phyloP scores from a whole-genome alignment of 805 yeast species.

The Millerozyma miso region DNA sequence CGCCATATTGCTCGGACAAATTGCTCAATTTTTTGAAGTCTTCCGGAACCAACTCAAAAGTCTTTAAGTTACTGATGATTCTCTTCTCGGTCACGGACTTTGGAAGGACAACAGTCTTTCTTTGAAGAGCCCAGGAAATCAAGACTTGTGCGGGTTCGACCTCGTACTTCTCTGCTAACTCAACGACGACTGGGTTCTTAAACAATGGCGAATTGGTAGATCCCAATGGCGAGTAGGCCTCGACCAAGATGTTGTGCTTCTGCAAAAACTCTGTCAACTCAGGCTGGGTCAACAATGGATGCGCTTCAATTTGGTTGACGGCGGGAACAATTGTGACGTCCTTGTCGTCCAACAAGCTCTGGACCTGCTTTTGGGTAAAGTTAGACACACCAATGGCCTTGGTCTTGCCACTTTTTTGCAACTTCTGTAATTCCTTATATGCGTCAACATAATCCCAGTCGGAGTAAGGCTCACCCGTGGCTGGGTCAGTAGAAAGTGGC shows the following conservation, averaged over 20 bases:
- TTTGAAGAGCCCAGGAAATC: slow-evolving; percentile 37
- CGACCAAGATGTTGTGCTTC: slow-evolving; percentile 29
- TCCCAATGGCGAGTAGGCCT: slow-evolving; percentile 33
- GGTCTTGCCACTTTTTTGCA: slow-evolving; percentile 23
- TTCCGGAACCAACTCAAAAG: slow-evolving; percentile 30
- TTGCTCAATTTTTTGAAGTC: slow-evolving; percentile 32
- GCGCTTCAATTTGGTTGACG: slow-evolving; percentile 46
- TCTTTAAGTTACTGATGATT: slow-evolving; percentile 34
- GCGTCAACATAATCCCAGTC: slow-evolving; percentile 31
- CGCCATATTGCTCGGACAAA: slow-evolving; percentile 30
- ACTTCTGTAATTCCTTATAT: slow-evolving; percentile 41
- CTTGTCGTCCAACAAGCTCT: slow-evolving; percentile 38
- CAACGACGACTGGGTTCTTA: slow-evolving; percentile 22
- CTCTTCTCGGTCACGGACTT: slow-evolving; percentile 35
- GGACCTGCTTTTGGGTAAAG: slow-evolving; percentile 41
- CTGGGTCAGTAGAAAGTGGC: slow-evolving; percentile 40
- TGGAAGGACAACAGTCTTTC: slow-evolving; percentile 37
- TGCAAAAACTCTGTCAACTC: slow-evolving; percentile 53
- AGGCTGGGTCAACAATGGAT: slow-evolving; percentile 47
- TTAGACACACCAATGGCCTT: slow-evolving; percentile 60
- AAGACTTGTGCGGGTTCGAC: slow-evolving; percentile 33
- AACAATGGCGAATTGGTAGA: slow-evolving; percentile 33
- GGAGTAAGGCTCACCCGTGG: slow-evolving; percentile 11
- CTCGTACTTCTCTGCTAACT: slow-evolving; percentile 27
- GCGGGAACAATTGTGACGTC: slow-evolving; percentile 41